Percentiles rank a stretch among this genome's conserved stretches.
These are phyloP conservation scores for Neovahlkampfia damariscottae DNA, from an alignment of 78 protist species.

Conservation along the genomic window DNA sequence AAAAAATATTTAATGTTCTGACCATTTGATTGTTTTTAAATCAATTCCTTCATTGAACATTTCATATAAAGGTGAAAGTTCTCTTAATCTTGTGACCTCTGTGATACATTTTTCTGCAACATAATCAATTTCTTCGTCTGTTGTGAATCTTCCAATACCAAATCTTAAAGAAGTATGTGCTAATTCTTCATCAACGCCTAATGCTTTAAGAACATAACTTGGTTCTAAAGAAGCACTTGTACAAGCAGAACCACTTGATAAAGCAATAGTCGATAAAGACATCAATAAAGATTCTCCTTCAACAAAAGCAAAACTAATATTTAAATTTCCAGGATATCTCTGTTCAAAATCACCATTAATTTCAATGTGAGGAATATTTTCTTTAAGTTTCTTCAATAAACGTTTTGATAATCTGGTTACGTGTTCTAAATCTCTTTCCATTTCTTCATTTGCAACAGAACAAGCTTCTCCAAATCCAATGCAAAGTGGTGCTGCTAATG, in stretches of 20 bases:
- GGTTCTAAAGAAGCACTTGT: slow-evolving; percentile 95
- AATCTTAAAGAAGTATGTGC: slow-evolving; percentile 94
- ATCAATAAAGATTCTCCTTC: slow-evolving; percentile 94
- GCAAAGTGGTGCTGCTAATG: slow-evolving; percentile 76
- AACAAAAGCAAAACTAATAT: slow-evolving; percentile 89
- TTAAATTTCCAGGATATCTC: slow-evolving; percentile 79
- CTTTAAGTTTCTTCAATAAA: slow-evolving; percentile 38
- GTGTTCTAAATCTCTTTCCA: slow-evolving; percentile 67
- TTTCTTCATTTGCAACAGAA: slow-evolving; percentile 57
- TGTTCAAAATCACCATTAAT: slow-evolving; percentile 39
- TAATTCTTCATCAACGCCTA: slow-evolving; percentile 76
- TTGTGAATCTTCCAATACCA: slow-evolving; percentile 86
- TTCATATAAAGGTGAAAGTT: slow-evolving; percentile 93
- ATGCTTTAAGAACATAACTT: slow-evolving; percentile 87
- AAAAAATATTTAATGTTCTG: background rate
- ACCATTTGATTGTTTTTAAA: slow-evolving; percentile 24
- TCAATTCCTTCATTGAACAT: slow-evolving; percentile 92
- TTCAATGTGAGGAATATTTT: slow-evolving; percentile 11
- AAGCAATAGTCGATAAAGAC: slow-evolving; percentile 83
- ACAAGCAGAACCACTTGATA: slow-evolving; percentile 86
- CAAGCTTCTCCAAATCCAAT: slow-evolving; percentile 89
- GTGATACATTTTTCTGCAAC: slow-evolving; percentile 18
- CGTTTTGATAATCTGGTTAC: slow-evolving; percentile 39
- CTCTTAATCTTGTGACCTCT: slow-evolving; percentile 78
- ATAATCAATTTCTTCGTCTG: slow-evolving; percentile 73